Evolutionary conservation across 164 flowering plant species (phyloP), one percentile per base, ranked within the genome.

Genomic region (Umbilicus rupestris): DNA sequence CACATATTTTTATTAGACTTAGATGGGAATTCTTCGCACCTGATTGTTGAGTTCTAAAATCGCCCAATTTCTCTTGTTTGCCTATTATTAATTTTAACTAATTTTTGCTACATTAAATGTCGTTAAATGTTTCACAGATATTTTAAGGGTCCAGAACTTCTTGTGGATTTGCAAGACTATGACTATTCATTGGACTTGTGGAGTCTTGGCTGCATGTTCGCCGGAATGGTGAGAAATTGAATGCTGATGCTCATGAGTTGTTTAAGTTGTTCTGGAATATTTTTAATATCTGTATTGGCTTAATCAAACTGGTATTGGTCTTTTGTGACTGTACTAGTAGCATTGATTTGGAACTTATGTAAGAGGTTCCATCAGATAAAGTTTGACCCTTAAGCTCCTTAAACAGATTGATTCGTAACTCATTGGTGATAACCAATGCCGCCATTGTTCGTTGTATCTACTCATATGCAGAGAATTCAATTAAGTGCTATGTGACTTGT

Each of bases 121-220:
- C 24, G 24, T 31, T 30, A 17, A 64, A 6, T 71, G 55, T 31
- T 63, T 70, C 75, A 70, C 86, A 94, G 98, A 81, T 94, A 94
- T 71, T 94, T 87, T 69, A 94, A 94, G 75, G 98, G 98, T 60
- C 98, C 97, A 22, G 98, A 91, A 73, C 96, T 93, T 62, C 90
- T 93, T 62, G 98, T 93, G 72, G 97, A 91, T 87, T 78, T 93
- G 79, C 98, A 89, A 81, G 98, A 93, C 73, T 93, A 94, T 74
- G 99, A 94, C 75, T 94, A 95, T 72, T 95, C 99, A 16, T 78
- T 95, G 71, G 99, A 95, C 75, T 66, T 92, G 81, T 95, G 99
- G 99, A 95, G 99, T 75, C 96, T 95, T 69, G 99, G 97, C 66
- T 92, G 97, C 79, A 92, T 95, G 97, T 86, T 95, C 80, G 99